Base-by-base conservation (phyloP, 306 rosid species). In the Acacia melanoxylon region DNA sequence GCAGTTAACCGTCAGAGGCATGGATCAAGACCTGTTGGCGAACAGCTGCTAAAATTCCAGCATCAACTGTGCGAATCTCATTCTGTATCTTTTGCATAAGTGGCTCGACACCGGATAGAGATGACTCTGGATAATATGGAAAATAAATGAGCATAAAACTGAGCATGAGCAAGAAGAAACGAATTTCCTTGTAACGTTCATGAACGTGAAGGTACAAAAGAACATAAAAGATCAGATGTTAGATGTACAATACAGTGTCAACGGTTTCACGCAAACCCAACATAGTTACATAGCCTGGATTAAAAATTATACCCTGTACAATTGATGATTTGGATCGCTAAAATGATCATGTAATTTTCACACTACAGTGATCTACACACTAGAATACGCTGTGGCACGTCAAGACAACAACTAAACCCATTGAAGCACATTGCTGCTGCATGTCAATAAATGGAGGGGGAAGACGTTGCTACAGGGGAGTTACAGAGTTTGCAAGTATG, bases 11-110 rank as follows among this genome's bases (percentile, higher is more conserved):
- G 49, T 37, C 9, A 31, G 31, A 75, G 74, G 77, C 35, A 63
- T 71, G 52, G 41, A 84, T 45, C 19, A 85, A 61, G 46, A 90
- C 99, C 96, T 95, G 99, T 72, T 93, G 98, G 72, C 96, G 98
- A 87, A 95, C 98, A 22, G 99, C 98, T 13, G 94, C 87, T 72
- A 95, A 82, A 68, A 95, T 95, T 74, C 95, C 99, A 51, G 96
- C 91, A 90, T 95, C 99, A 27, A 95, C 98, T 0, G 90, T 93
- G 66, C 92, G 94, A 90, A 95, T 95, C 91, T 95, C 99, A 83
- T 82, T 83, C 80, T 95, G 98, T 61, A 95, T 93, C 88, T 95
- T 93, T 78, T 95, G 99, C 99, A 95, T 95, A 14, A 95, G 92
- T 46, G 97, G 99, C 80, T 95, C 99, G 9, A 95, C 99, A 31